Percentiles rank a stretch among this genome's conserved stretches.
Conservation (phyloP, 768 basidiomycete species). For the Paxillus rubicundulus region DNA sequence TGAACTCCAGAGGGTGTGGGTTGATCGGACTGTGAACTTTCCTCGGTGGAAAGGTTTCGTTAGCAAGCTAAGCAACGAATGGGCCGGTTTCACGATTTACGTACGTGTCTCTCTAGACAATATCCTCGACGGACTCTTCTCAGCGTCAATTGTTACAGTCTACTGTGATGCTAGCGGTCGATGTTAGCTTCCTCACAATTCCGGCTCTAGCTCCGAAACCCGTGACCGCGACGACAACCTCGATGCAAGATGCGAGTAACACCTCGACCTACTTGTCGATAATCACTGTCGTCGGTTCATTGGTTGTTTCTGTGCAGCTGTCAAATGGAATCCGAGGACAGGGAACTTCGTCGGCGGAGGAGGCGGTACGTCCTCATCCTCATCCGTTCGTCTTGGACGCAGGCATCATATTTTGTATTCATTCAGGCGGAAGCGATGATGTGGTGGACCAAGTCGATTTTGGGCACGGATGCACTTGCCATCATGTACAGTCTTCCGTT, state of each 20-base stretch:
- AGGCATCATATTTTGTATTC: background rate
- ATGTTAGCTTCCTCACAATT: conserved; percentile 36
- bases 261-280: conserved; percentile 7
- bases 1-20: conserved; percentile 5
- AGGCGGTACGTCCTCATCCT: conserved; percentile 35
- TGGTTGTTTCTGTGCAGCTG: conserved; percentile 10
- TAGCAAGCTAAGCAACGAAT: conserved; percentile 14
- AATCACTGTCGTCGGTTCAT: conserved; percentile 6
- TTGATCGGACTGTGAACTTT: conserved; percentile 1
- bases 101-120: background rate
- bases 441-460: conserved; percentile 14
- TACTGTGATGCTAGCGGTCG: conserved; percentile 34
- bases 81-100: conserved; percentile 10
- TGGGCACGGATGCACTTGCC: conserved; percentile 43
- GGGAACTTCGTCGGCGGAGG: conserved; percentile 32
- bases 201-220: conserved; percentile 10
- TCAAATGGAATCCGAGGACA: conserved; percentile 32
- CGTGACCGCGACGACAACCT: background rate
- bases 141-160: conserved; percentile 16
- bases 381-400: background rate
- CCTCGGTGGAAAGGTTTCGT: conserved; percentile 22
- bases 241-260: background rate
- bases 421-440: background rate
- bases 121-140: background rate
- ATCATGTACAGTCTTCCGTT: conserved; percentile 50